Percentiles rank a stretch among this genome's conserved stretches.
These are phyloP conservation scores for Coccomyxa subellipsoidea DNA, from an alignment of 163 green algal genomes.

Conservation along the genomic window DNA sequence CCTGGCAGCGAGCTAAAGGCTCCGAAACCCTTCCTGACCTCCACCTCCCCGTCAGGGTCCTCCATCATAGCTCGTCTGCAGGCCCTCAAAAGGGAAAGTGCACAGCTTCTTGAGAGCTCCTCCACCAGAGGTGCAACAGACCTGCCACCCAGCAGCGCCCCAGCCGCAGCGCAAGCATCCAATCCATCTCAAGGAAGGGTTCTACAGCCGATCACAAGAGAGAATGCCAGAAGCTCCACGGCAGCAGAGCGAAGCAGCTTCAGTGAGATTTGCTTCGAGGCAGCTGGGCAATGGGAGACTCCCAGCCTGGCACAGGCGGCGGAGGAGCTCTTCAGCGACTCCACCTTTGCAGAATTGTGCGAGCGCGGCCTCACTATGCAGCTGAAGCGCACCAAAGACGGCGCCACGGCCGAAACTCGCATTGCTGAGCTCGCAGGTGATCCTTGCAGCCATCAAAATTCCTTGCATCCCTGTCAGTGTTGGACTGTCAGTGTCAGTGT, in stretches of 20 bases:
- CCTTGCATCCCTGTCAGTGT: neutral
- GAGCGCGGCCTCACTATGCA: constrained; percentile 62
- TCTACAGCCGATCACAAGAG: neutral
- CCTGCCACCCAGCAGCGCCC: neutral
- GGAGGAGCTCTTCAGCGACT: constrained; percentile 57
- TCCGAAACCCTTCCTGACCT: neutral
- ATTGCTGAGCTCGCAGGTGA: constrained; percentile 78
- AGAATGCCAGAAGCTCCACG: neutral
- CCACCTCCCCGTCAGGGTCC: neutral
- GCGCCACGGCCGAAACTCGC: constrained; percentile 71
- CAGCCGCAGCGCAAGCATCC: neutral
- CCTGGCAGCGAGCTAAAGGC: neutral
- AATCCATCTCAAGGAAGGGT: neutral
- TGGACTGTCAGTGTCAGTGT: neutral
- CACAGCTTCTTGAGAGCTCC: constrained; percentile 23
- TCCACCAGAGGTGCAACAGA: neutral
- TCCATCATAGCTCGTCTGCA: constrained; percentile 33
- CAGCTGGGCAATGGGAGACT: constrained; percentile 26
- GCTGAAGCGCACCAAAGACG: constrained; percentile 78
- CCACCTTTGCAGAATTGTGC: constrained; percentile 47
- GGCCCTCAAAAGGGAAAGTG: constrained; percentile 31
- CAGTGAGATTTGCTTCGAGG: constrained; percentile 30
- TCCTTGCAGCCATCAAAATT: neutral
- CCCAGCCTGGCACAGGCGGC: constrained; percentile 37
- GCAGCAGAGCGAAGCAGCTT: neutral